Base-by-base conservation (phyloP, 106 monocot genomes). In the Alisma plantagoaquatica region DNA sequence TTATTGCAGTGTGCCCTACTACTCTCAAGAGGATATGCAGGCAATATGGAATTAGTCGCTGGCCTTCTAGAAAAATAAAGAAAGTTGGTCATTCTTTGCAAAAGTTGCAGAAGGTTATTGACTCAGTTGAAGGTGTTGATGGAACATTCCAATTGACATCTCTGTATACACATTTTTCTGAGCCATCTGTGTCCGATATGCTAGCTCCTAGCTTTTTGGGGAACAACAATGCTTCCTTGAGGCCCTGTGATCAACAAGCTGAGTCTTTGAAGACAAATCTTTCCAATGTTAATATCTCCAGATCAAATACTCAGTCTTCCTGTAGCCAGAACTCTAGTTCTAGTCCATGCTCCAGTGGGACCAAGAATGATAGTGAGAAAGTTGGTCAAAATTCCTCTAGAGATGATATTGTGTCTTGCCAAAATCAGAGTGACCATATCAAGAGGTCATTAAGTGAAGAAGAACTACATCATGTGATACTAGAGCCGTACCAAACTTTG, bases 21-120 rank as follows among this genome's bases (percentile, higher is more conserved):
- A 86, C 85, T 27, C 65, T 80, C 17, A 86, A 86, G 62, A 73
- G 85, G 63, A 80, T 86, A 66, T 86, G 85, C 55, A 57, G 85
- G 52, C 76, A 79, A 50, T 70, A 80, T 27, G 85, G 85, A 10
- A 86, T 86, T 41, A 50, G 56, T 45, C 80, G 80, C 24, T 86
- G 85, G 85, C 85, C 80, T 28, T 76, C 80, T 27, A 63, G 79
- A 43, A 86, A 86, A n/a, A n/a, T n/a, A n/a, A n/a, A n/a, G n/a
- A n/a, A n/a, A n/a, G n/a, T n/a, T n/a, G n/a, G n/a, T n/a, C 72
- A 73, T 30, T 86, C 80, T 4, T 63, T 86, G 23, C 72, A 46
- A 53, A 86, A 80, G 49, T 59, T 80, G 14, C 79, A 86, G 60
- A 56, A 59, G 41, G 76, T 80, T 2, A 86, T 80, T 11, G 62